Evolutionary conservation across 148 eudicot species (phyloP).

Genomic region (Vaccinium myrtillus): DNA sequence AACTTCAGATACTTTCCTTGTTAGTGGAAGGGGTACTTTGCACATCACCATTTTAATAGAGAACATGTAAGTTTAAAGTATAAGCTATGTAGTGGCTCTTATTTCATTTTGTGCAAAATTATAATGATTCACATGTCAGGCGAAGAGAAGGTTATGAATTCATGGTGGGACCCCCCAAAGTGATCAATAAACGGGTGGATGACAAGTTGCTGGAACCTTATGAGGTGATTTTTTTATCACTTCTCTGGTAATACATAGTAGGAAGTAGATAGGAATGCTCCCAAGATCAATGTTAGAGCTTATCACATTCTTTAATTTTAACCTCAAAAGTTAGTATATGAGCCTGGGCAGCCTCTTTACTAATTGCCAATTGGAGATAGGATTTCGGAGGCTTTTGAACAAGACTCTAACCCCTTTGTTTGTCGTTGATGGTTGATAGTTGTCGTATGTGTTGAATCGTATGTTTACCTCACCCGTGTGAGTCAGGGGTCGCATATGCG

Average conservation of each 20-base stretch:
- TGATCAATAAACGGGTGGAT: conserved; percentile 75
- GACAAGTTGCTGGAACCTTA: conserved; percentile 82
- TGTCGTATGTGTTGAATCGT: too few species aligned
- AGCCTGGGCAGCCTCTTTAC: too few species aligned
- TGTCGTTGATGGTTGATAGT: too few species aligned
- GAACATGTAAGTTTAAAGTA: conserved; percentile 68
- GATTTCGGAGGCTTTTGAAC: too few species aligned
- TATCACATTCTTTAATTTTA: too few species aligned
- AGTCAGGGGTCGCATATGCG: too few species aligned
- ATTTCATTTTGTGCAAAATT: conserved; percentile 9
- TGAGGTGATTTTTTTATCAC: conserved; percentile 49
- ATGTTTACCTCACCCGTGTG: too few species aligned
- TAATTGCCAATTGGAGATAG: too few species aligned
- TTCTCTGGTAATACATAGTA: not conserved
- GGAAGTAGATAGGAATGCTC: not conserved
- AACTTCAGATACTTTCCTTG: conserved; percentile 87
- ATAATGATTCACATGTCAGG: conserved; percentile 39
- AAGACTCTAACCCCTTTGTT: too few species aligned
- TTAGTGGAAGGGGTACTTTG: conserved; percentile 97
- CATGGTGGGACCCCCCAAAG: conserved; percentile 99
- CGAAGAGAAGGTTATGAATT: conserved; percentile 96
- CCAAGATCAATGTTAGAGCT: not conserved
- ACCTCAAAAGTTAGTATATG: too few species aligned
- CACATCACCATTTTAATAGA: conserved; percentile 96
- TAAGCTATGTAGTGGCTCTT: conserved; percentile 6